Percentiles rank a stretch among this genome's conserved stretches.
Evolutionary conservation across 2,329 filamentous ascomycete genomes (phyloP).

Genomic region (Cryphonectria carpinicola): DNA sequence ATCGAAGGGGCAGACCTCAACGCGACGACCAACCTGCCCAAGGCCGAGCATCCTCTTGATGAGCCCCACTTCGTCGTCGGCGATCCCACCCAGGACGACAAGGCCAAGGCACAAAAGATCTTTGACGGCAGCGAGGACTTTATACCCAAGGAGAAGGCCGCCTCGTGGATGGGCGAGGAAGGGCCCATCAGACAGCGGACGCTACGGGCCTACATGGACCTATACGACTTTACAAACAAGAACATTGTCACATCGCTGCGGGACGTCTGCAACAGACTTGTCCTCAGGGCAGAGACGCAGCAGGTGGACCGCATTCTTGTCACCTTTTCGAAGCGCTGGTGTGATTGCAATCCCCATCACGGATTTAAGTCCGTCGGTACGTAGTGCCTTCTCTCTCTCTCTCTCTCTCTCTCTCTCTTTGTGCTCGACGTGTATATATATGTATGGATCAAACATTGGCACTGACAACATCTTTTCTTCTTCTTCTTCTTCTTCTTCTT

Average conservation of each 20-base stretch:
- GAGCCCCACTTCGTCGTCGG: constrained; percentile 63
- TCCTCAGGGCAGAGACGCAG: constrained; percentile 90
- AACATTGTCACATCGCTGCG: constrained; percentile 81
- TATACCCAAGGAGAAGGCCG: constrained; percentile 77
- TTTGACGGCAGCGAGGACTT: constrained; percentile 85
- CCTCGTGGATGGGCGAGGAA: constrained; percentile 85
- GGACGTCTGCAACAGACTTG: constrained; percentile 77
- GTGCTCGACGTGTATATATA: no score
- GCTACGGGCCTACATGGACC: constrained; percentile 81
- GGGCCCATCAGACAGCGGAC: constrained; percentile 62
- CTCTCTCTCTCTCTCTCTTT: background rate
- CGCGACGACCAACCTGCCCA: constrained; percentile 36
- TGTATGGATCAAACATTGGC: background rate
- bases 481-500: background rate
- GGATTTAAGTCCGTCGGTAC: constrained; percentile 87
- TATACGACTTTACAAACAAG: constrained; percentile 83
- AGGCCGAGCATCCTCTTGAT: constrained; percentile 51
- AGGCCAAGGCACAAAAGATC: constrained; percentile 78
- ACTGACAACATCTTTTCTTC: background rate
- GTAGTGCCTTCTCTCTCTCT: constrained; percentile 37
- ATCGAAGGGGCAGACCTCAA: constrained; percentile 45
- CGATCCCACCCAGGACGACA: constrained; percentile 69
- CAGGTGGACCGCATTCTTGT: constrained; percentile 95
- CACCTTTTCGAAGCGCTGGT: constrained; percentile 88
- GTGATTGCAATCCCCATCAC: constrained; percentile 87